Evolutionary conservation across 2,329 filamentous ascomycete species (phyloP).

Genomic region (Chrysoporthe puriensis): DNA sequence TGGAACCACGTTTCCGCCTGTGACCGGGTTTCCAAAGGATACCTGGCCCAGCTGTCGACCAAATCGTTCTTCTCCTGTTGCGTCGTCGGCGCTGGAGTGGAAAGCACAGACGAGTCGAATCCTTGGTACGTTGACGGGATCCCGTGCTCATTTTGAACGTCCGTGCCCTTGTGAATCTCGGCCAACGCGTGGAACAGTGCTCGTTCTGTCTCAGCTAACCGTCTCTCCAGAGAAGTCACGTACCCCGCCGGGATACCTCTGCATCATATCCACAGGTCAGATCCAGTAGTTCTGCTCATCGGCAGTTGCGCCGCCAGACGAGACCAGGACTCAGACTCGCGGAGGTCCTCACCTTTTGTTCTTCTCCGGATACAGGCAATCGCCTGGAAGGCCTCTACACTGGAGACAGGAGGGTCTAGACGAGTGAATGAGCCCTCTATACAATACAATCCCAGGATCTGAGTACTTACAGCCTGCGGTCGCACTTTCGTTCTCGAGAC

Average conservation of each 20-base stretch:
- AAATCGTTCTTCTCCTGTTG: conserved; percentile 23
- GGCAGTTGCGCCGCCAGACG: not conserved
- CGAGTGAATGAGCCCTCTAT: not conserved
- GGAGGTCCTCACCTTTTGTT: conserved; percentile 17
- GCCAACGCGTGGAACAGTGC: conserved; percentile 30
- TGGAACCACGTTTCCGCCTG: conserved; percentile 22
- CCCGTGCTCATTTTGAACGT: conserved; percentile 40
- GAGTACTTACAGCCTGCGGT: conserved; percentile 26
- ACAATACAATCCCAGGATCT: not conserved
- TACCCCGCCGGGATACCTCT: conserved; percentile 32
- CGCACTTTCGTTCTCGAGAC: conserved; percentile 20
- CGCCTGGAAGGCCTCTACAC: conserved; percentile 14
- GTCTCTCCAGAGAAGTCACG: conserved; percentile 29
- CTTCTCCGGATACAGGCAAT: conserved; percentile 22
- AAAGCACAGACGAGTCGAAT: conserved; percentile 13
- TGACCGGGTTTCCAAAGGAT: conserved; percentile 6
- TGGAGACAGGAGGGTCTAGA: conserved; percentile 25
- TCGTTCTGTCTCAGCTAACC: conserved; percentile 31
- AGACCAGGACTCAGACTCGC: not conserved
- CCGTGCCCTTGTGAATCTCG: conserved; percentile 30
- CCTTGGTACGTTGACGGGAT: not conserved
- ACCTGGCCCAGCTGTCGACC: conserved; percentile 13
- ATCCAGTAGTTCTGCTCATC: not conserved
- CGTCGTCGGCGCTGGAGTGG: conserved; percentile 11
- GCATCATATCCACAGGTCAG: not conserved